Conservation (phyloP, 2,329 filamentous ascomycete genomes). For the Dactylellina drechsleri region DNA sequence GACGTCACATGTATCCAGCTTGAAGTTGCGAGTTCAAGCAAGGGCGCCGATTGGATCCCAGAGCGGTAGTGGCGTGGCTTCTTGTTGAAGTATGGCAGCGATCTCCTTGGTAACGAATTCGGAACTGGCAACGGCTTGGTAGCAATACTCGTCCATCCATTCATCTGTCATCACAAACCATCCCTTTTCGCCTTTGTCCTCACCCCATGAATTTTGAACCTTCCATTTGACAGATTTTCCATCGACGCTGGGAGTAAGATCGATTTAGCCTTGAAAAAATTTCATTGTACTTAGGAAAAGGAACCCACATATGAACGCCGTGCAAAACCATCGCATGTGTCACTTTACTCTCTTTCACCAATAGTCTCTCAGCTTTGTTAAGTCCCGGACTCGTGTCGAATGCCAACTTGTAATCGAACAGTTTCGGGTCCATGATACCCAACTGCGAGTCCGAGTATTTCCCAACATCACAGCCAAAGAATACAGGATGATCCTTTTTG, state of each 20-base stretch:
- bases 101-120: conserved; percentile 73
- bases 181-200: conserved; percentile 75
- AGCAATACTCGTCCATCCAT: conserved; percentile 83
- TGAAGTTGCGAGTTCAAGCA: conserved; percentile 64
- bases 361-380: conserved; percentile 78
- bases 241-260: conserved; percentile 65
- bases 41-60: conserved; percentile 85
- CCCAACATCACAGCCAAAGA: conserved; percentile 89
- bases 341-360: conserved; percentile 81
- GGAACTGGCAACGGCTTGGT: conserved; percentile 85
- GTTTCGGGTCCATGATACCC: conserved; percentile 81
- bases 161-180: conserved; percentile 80
- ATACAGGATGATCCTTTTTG: conserved; percentile 79
- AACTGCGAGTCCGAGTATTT: conserved; percentile 75
- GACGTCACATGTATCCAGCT: no score
- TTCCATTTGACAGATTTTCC: conserved; percentile 79
- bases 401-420: conserved; percentile 84
- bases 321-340: conserved; percentile 94
- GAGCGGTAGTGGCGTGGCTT: conserved; percentile 76
- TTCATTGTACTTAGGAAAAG: not conserved
- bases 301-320: conserved; percentile 72
- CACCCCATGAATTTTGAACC: conserved; percentile 87
- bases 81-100: conserved; percentile 74
- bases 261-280: not conserved
- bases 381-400: conserved; percentile 79